phyloP scores from a whole-genome alignment of 305 asterid genomes.

The Lippia alba region DNA sequence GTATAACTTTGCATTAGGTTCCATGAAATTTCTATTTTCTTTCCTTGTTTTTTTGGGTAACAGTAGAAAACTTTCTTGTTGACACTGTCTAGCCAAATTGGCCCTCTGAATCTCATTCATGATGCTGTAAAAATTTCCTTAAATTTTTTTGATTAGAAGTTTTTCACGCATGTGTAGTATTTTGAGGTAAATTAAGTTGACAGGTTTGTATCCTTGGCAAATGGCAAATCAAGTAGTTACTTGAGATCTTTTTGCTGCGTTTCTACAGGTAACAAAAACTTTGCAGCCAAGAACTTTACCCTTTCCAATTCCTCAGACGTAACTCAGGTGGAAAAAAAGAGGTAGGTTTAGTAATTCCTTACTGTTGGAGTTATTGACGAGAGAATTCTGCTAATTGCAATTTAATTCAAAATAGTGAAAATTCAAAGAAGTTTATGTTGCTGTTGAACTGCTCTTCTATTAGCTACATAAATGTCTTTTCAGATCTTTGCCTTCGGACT shows the following conservation, averaged over 20 bases:
- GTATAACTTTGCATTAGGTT: slow-evolving; percentile 9
- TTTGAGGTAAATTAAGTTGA: not conserved
- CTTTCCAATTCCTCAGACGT: slow-evolving; percentile 40
- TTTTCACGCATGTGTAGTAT: slow-evolving; percentile 1
- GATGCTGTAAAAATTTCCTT: not conserved
- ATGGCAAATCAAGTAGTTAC: slow-evolving; percentile 3
- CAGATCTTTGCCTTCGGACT: not conserved
- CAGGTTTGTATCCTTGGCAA: slow-evolving; percentile 9
- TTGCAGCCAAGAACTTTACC: slow-evolving; percentile 42
- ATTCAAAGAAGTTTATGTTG: slow-evolving; percentile 13
- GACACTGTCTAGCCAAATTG: not conserved
- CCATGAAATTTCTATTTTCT: not conserved
- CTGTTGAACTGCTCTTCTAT: not conserved
- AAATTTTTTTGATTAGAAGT: not conserved
- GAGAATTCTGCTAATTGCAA: slow-evolving; percentile 6
- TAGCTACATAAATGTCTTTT: slow-evolving; percentile 4
- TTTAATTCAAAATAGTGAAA: not conserved
- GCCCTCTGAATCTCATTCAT: not conserved
- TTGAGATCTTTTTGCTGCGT: slow-evolving; percentile 21
- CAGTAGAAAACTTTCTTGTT: not conserved
- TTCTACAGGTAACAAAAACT: slow-evolving; percentile 45
- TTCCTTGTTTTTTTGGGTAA: not conserved
- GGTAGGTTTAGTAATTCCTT: slow-evolving; percentile 49
- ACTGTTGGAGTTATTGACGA: slow-evolving; percentile 15
- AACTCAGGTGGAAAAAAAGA: slow-evolving; percentile 56